Base-by-base conservation (phyloP, 306 rosid genomes). In the Fragaria vesca region DNA sequence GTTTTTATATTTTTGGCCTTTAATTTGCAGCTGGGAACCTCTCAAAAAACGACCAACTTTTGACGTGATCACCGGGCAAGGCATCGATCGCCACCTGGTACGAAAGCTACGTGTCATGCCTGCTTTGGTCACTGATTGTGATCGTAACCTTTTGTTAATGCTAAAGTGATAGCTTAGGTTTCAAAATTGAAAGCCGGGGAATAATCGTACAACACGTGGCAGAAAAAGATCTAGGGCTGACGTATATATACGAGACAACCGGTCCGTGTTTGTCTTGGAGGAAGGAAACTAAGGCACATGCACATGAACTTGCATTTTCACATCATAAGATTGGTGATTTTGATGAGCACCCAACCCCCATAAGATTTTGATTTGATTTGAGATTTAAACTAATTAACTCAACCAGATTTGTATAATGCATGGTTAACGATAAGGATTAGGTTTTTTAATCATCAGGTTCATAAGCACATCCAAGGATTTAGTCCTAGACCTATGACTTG, bases 1-100 rank as follows among this genome's bases (percentile, higher is more conserved):
- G 36, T 60, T 62, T 62, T 62, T 5, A 32, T 62, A 32, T 62
- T 28, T 28, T 30, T 28, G 40, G 67, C 18, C 69, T 52, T 55
- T 6, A 24, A 24, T 63, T 52, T 45, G 13, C 42, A 32, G 36
- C 42, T 16, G n/a, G 21, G 61, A 52, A 76, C 30, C 61, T 66
- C 73, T 45, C 13, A 15, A 38, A 54, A 40, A 6, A 57, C 17
- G 32, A 52, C 58, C 6, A 6, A 24, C 69, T 75, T 78, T 83
- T 71, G 71, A 71, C 83, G 86, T 70, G 81, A 70, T 18, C 47
- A 17, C 28, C 24, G 51, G 71, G 81, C 61, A 71, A 79, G 60
- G 83, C 58, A 83, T 83, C 78, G 2, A 16, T 62, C 21, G 42
- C 43, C 73, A 24, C 32, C 46, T 43, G 8, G 50, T 34, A 9